Base-by-base conservation (phyloP, 768 basidiomycete species). In the Kwoniella mangroviensis region DNA sequence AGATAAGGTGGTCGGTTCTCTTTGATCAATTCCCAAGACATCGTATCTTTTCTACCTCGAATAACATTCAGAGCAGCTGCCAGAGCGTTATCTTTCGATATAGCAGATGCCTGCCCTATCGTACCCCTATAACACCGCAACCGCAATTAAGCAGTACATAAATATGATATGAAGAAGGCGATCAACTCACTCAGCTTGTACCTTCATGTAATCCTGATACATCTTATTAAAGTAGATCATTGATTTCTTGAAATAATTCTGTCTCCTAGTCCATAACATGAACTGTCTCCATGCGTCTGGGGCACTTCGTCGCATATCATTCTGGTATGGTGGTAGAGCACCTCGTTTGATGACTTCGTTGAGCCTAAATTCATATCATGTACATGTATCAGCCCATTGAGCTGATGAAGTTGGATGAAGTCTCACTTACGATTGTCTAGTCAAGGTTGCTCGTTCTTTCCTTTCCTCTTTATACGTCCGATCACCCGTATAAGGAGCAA, bases 131-230 rank as follows among this genome's bases (percentile, higher is more conserved):
- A 54, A 2, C 41, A 21, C 9, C 34, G 34, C 34, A 34, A 34
- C 34, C 34, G 34, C 34, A 34, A 34, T 34, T 6, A 34, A 34
- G 34, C 34, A 34, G 34, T 34, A 4, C 34, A n/a, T n/a, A n/a
- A n/a, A n/a, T n/a, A n/a, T n/a, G n/a, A n/a, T n/a, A n/a, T n/a
- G n/a, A n/a, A n/a, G n/a, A n/a, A n/a, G n/a, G n/a, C n/a, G n/a
- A 54, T 28, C 53, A 21, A 69, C 68, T 64, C 61, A 69, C 68
- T 60, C 55, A 58, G 68, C 68, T 26, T 63, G 68, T 40, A 69
- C 45, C 55, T 56, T 55, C 61, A 57, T 57, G 22, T 69, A 69
- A 17, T 69, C 68, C 22, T 45, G 17, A 58, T 69, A 69, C 56
- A 54, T 41, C 28, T 64, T 53, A 6, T 34, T 42, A 28, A 69